A percentile compares a stretch with the other conserved stretches of the same genome.
phyloP scores from a whole-genome alignment of 1,139 yeast species.

The Geotrichum citri-aurantii region DNA sequence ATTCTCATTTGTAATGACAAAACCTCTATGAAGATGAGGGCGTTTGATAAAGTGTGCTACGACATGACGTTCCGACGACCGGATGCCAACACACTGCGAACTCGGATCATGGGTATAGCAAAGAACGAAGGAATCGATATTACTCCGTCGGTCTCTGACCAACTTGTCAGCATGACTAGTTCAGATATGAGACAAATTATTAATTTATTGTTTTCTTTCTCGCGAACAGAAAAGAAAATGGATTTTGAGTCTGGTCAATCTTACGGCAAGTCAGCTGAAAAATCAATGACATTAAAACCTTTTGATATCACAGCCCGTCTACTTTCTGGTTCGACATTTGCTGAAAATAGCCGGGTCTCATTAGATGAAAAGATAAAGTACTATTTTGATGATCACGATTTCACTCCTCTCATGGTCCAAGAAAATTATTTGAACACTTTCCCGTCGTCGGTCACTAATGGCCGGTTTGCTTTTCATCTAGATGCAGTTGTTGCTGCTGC shows the following conservation, averaged over 20 bases:
- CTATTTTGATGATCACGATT: constrained; percentile 90
- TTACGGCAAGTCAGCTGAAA: constrained; percentile 71
- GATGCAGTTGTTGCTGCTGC: constrained; percentile 72
- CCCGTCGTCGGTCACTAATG: constrained; percentile 38
- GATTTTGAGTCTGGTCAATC: constrained; percentile 45
- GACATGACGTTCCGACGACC: constrained; percentile 89
- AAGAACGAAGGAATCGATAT: constrained; percentile 72
- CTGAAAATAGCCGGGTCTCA: constrained; percentile 46
- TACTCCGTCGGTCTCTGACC: constrained; percentile 76
- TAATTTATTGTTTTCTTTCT: constrained; percentile 74
- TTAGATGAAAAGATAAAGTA: constrained; percentile 80
- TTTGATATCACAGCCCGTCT: constrained; percentile 80
- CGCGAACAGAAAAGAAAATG: constrained; percentile 63
- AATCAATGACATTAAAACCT: constrained; percentile 81
- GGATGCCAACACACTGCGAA: constrained; percentile 67
- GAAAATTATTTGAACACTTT: constrained; percentile 74
- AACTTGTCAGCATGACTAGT: constrained; percentile 74
- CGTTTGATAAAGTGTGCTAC: constrained; percentile 79
- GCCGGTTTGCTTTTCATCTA: constrained; percentile 40
- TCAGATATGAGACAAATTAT: constrained; percentile 93
- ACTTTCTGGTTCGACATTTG: constrained; percentile 57
- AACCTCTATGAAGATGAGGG: constrained; percentile 87
- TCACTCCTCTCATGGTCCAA: constrained; percentile 92
- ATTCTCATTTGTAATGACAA: constrained; percentile 91
- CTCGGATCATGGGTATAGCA: constrained; percentile 87